phyloP scores from a whole-genome alignment of 2,329 filamentous ascomycete genomes.

The Xylaria sp. region DNA sequence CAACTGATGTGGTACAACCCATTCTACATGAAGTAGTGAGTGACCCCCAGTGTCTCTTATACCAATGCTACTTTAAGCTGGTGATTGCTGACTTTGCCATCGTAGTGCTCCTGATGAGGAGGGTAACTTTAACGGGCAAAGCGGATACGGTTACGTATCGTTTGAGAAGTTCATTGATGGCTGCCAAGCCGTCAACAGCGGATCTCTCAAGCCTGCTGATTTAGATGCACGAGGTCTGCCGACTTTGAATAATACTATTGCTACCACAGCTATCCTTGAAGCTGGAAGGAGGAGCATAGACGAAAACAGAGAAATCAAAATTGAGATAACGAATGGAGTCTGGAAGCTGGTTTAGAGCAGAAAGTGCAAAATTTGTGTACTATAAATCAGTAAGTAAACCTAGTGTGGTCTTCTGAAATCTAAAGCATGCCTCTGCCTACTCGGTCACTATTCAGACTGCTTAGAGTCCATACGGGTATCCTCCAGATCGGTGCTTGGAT shows the following conservation, averaged over 20 bases:
- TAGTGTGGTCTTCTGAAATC: not conserved
- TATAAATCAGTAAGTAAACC: not conserved
- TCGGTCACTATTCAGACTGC: not conserved
- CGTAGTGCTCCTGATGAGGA: conserved; percentile 82
- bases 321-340: conserved; percentile 69
- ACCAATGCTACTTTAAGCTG: not conserved
- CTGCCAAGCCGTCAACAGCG: conserved; percentile 80
- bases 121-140: conserved; percentile 91
- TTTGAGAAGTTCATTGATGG: conserved; percentile 97
- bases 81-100: not conserved
- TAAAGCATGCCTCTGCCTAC: not conserved
- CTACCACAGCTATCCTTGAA: conserved; percentile 90
- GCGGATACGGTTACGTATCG: conserved; percentile 91
- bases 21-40: conserved; percentile 87
- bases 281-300: conserved; percentile 87
- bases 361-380: conserved; percentile 6
- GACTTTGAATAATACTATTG: conserved; percentile 88
- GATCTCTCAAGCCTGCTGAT: conserved; percentile 75
- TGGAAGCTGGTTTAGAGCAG: conserved; percentile 71
- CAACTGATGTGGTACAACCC: conserved; percentile 89
- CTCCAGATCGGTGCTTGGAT: not conserved
- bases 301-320: conserved; percentile 80
- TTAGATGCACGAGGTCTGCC: conserved; percentile 84
- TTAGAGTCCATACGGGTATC: not conserved
- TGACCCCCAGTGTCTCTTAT: not conserved